Conservation (phyloP, 2,329 filamentous ascomycete species). For the Fusarium marasasianum region DNA sequence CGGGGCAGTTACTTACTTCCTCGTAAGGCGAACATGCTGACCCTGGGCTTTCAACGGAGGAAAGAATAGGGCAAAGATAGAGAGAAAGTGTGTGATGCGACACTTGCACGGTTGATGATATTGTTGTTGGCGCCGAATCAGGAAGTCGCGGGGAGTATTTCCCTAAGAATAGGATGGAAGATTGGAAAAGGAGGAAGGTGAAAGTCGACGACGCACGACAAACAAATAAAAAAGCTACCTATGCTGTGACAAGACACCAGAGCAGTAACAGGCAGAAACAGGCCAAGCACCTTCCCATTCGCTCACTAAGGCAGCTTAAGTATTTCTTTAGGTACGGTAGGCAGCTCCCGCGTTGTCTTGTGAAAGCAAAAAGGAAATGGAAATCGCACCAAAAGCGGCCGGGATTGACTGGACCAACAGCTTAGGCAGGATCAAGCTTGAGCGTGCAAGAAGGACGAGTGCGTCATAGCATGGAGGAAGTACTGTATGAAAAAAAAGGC, state of each 20-base stretch:
- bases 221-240: constrained; percentile 15
- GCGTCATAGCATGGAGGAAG: constrained; percentile 42
- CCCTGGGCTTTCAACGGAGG: constrained; percentile 12
- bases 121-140: constrained; percentile 4
- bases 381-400: not conserved
- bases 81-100: not conserved
- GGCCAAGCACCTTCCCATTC: not conserved
- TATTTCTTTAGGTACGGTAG: not conserved
- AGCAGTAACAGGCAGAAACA: constrained; percentile 26
- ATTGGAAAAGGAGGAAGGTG: constrained; percentile 3
- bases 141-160: constrained; percentile 7
- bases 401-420: constrained; percentile 3
- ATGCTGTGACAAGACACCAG: constrained; percentile 34
- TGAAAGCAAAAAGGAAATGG: not conserved
- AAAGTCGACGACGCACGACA: constrained; percentile 28
- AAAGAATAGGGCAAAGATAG: not conserved
- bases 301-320: not conserved
- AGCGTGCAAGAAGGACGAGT: constrained; percentile 22
- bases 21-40: constrained; percentile 52
- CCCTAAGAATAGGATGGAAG: not conserved
- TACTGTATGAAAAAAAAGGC: constrained; percentile 15
- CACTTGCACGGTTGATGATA: not conserved
- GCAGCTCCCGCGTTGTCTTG: not conserved
- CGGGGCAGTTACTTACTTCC: constrained; percentile 48
- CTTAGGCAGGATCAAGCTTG: constrained; percentile 16